Percentiles rank a stretch among this genome's conserved stretches.
These are phyloP conservation scores for Testicularia cyperi DNA, from an alignment of 1,284 basidiomycete species.

Conservation along the genomic window DNA sequence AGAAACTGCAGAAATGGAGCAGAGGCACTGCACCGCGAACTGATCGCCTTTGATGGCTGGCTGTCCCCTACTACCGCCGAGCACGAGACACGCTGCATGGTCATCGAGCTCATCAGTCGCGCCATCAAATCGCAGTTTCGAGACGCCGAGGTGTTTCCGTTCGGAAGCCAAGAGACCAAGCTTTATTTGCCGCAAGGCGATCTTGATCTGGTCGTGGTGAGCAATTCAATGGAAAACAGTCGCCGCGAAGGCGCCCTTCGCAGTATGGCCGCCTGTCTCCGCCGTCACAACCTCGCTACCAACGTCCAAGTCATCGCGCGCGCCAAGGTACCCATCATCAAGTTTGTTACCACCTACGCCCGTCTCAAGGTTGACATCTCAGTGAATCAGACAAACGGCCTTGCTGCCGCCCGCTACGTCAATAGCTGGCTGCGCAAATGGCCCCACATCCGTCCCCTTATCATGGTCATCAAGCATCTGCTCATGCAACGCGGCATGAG, in stretches of 20 bases:
- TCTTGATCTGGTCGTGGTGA: slow-evolving; percentile 66
- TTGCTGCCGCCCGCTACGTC: slow-evolving; percentile 78
- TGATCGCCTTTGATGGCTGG: slow-evolving; percentile 74
- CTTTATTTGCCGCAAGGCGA: slow-evolving; percentile 84
- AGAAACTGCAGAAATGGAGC: slow-evolving; percentile 74
- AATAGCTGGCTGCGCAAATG: slow-evolving; percentile 75
- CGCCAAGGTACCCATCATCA: slow-evolving; percentile 90
- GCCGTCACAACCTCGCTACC: slow-evolving; percentile 63
- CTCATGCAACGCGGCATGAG: slow-evolving; percentile 89
- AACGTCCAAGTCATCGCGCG: slow-evolving; percentile 79
- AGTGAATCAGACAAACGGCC: slow-evolving; percentile 68
- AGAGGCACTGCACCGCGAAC: slow-evolving; percentile 54
- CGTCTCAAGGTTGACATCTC: slow-evolving; percentile 60
- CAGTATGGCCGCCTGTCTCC: slow-evolving; percentile 61
- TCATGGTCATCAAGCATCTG: slow-evolving; percentile 83
- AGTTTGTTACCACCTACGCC: slow-evolving; percentile 76
- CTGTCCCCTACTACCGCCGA: slow-evolving; percentile 83
- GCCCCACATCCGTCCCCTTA: slow-evolving; percentile 69
- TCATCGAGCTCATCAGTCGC: slow-evolving; percentile 73
- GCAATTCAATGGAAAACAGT: slow-evolving; percentile 56
- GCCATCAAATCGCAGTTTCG: slow-evolving; percentile 71
- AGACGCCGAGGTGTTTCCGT: slow-evolving; percentile 80
- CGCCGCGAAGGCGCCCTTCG: slow-evolving; percentile 61
- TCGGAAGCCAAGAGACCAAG: slow-evolving; percentile 91
- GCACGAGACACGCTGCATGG: slow-evolving; percentile 76